These are phyloP conservation scores for Megacollybia platyphylla DNA, from an alignment of 1,284 basidiomycete genomes.

Conservation along the genomic window DNA sequence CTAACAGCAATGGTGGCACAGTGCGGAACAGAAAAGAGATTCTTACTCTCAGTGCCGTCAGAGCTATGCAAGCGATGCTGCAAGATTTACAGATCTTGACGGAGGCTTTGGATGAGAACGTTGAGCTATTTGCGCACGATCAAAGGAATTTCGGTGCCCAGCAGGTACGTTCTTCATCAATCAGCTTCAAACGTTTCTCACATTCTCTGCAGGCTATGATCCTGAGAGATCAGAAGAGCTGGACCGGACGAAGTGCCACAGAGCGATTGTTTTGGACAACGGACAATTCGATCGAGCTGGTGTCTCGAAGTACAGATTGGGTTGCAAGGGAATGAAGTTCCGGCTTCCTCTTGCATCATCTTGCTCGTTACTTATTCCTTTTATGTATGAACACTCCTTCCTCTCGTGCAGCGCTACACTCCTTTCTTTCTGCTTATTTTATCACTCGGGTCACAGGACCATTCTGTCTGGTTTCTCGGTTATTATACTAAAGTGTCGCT, in stretches of 20 bases:
- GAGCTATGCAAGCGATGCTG: constrained; percentile 72
- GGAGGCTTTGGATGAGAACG: constrained; percentile 81
- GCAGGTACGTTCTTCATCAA: constrained; percentile 44
- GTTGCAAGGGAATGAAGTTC: constrained; percentile 50
- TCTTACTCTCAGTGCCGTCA: constrained; percentile 53
- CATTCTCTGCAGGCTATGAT: constrained; percentile 65
- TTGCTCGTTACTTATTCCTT: not conserved
- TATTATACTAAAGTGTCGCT: not conserved
- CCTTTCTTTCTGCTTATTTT: constrained; percentile 7
- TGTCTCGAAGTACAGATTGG: constrained; percentile 74
- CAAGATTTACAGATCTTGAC: constrained; percentile 76
- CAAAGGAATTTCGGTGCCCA: constrained; percentile 89
- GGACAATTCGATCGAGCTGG: constrained; percentile 75
- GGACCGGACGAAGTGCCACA: constrained; percentile 78
- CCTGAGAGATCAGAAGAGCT: constrained; percentile 83
- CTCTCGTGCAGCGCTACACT: constrained; percentile 3
- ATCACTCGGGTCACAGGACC: constrained; percentile 6
- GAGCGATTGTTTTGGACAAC: constrained; percentile 84
- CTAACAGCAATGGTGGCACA: constrained; percentile 27
- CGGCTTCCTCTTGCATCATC: not conserved
- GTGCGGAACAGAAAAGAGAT: constrained; percentile 65
- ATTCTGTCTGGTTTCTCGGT: constrained; percentile 6
- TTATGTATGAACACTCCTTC: constrained; percentile 5
- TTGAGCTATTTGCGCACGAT: constrained; percentile 83
- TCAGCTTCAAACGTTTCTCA: not conserved